These are phyloP conservation scores for Mycena olivaceomarginata DNA, from an alignment of 768 basidiomycete species.

Conservation along the genomic window DNA sequence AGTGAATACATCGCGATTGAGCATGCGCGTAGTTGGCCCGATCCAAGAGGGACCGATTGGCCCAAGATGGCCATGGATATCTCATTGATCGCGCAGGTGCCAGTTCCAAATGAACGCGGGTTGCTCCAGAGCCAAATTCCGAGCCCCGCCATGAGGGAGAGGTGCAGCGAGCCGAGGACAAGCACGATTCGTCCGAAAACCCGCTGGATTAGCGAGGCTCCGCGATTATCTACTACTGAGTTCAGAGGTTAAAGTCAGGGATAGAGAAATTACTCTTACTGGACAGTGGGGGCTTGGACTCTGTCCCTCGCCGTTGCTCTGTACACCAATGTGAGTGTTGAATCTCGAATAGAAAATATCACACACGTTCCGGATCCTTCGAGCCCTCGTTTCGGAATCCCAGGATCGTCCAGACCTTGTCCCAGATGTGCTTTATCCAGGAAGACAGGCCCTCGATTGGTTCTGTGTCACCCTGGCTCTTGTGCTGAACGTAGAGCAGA, in stretches of 20 bases:
- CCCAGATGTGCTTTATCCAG: neutral
- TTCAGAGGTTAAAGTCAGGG: neutral
- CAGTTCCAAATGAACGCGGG: slow-evolving; percentile 10
- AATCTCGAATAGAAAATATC: slow-evolving; percentile 4
- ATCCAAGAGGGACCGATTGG: slow-evolving; percentile 3
- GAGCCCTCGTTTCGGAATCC: neutral
- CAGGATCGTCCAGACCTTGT: slow-evolving; percentile 31
- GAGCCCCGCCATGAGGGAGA: slow-evolving; percentile 29
- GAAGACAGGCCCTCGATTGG: neutral
- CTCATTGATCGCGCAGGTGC: neutral
- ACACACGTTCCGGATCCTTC: slow-evolving; percentile 26
- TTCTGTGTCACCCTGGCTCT: neutral
- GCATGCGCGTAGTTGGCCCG: neutral
- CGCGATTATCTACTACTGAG: neutral
- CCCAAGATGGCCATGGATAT: slow-evolving; percentile 4
- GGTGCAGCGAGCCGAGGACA: slow-evolving; percentile 29
- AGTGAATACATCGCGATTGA: slow-evolving; percentile 20
- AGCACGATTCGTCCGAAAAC: slow-evolving; percentile 6
- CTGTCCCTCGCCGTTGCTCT: neutral
- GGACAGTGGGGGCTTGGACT: neutral
- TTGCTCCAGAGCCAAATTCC: slow-evolving; percentile 39
- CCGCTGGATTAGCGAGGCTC: neutral
- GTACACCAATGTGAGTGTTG: neutral
- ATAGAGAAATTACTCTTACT: neutral
- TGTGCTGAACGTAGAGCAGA: slow-evolving; percentile 19